Evolutionary conservation across 2,329 filamentous ascomycete species (phyloP).

Genomic region (Monosporascus sp.): DNA sequence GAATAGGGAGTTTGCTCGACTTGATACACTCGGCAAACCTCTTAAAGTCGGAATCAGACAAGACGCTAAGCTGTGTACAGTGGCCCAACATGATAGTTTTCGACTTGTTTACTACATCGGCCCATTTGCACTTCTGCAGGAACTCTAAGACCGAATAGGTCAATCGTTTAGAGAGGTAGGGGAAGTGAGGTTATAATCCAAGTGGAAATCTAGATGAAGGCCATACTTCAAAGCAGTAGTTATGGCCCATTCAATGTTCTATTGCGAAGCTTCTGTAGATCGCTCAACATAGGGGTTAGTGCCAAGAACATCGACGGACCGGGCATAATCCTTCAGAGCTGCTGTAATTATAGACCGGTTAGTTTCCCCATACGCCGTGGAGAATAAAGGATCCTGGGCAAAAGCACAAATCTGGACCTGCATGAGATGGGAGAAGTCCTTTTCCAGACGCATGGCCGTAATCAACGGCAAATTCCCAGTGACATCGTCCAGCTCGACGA

Average conservation of each 20-base stretch:
- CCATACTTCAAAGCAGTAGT: conserved; percentile 41
- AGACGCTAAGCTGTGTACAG: conserved; percentile 60
- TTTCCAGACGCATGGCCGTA: conserved; percentile 52
- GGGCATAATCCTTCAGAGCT: conserved; percentile 19
- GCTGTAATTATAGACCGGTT: conserved; percentile 44
- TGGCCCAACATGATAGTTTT: conserved; percentile 59
- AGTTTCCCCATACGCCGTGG: conserved; percentile 39
- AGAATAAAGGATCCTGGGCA: conserved; percentile 65
- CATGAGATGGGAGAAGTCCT: conserved; percentile 45
- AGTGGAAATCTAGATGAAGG: conserved; percentile 63
- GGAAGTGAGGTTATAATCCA: conserved; percentile 61
- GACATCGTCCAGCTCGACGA: conserved; percentile 63
- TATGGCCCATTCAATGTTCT: conserved; percentile 61
- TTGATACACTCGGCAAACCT: conserved; percentile 42
- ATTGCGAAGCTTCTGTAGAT: conserved; percentile 37
- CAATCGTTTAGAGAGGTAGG: conserved; percentile 33
- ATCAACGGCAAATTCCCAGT: conserved; percentile 40
- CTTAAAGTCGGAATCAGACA: conserved; percentile 43
- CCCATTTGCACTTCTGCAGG: conserved; percentile 48
- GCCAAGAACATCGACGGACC: conserved; percentile 54
- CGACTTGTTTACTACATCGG: conserved; percentile 23
- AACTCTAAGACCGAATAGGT: conserved; percentile 48
- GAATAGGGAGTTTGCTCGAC: conserved; percentile 46
- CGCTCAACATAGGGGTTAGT: conserved; percentile 67
- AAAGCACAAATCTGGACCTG: conserved; percentile 64